A percentile compares a stretch with the other conserved stretches of the same genome.
Evolutionary conservation across 331 rosid species (phyloP).

Genomic region (Pyrus hybrid): DNA sequence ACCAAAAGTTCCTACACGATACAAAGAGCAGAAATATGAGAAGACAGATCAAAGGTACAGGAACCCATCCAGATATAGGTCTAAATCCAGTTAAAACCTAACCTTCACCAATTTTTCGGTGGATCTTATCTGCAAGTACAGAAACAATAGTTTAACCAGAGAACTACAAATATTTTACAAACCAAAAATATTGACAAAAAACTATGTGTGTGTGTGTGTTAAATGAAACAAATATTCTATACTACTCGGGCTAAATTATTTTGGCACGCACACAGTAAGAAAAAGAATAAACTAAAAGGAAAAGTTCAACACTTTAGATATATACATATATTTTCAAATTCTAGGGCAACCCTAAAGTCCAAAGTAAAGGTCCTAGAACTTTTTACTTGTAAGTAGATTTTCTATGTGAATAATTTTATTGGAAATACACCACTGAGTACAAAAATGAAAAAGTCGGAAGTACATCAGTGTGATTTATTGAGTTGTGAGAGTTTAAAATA

Average conservation of each 20-base stretch:
- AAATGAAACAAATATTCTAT: background rate
- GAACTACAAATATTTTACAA: background rate
- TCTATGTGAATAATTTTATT: background rate
- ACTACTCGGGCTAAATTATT: background rate
- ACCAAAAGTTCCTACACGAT: conserved; percentile 56
- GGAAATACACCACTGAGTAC: background rate
- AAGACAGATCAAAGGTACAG: background rate
- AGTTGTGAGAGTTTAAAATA: background rate
- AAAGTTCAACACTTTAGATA: background rate
- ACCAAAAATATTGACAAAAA: background rate
- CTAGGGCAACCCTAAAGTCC: background rate
- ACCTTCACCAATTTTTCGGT: conserved; percentile 95
- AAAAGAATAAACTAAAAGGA: background rate
- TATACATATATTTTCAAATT: background rate
- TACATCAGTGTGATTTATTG: background rate
- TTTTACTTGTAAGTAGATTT: background rate
- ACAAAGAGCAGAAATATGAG: conserved; percentile 1
- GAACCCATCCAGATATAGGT: background rate
- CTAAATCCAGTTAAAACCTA: background rate
- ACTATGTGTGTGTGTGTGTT: background rate
- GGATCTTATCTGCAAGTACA: conserved; percentile 62
- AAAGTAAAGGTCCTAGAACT: background rate
- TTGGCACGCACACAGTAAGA: background rate
- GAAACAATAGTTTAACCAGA: background rate
- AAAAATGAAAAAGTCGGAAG: background rate